Evolutionary conservation across 2,329 filamentous ascomycete species (phyloP).

Genomic region (Ascochyta clinopodiicola): DNA sequence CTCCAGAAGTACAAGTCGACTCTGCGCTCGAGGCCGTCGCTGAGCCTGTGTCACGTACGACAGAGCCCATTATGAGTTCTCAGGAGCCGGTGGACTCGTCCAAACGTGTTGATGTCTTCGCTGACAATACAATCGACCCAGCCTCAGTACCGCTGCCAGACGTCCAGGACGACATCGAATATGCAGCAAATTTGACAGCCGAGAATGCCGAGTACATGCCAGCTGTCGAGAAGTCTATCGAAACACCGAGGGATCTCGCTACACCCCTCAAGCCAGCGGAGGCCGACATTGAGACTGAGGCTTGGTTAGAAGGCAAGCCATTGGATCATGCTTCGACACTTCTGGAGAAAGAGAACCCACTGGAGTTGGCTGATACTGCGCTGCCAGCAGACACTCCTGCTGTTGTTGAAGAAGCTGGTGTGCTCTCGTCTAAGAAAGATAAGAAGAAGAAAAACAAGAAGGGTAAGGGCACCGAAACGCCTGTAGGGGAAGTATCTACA

Average conservation of each 20-base stretch:
- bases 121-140: neutral
- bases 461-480: conserved; percentile 16
- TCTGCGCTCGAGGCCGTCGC: neutral
- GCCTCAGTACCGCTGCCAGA: neutral
- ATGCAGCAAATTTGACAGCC: neutral
- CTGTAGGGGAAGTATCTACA: conserved; percentile 9
- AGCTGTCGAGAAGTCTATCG: neutral
- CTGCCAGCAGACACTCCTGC: neutral
- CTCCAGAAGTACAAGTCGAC: conserved; percentile 10
- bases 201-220: neutral
- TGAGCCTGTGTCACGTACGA: neutral
- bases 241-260: neutral
- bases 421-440: conserved; percentile 20
- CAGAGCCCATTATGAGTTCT: neutral
- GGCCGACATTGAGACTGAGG: conserved; percentile 3
- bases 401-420: conserved; percentile 24
- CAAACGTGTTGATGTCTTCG: neutral
- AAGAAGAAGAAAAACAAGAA: conserved; percentile 36
- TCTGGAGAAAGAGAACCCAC: conserved; percentile 11
- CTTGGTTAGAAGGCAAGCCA: conserved; percentile 7
- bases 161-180: neutral
- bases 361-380: neutral
- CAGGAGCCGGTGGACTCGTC: neutral
- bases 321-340: conserved; percentile 1
- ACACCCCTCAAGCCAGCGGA: neutral